Base-by-base conservation (phyloP, 768 basidiomycete species). In the Auriculariales sp. region DNA sequence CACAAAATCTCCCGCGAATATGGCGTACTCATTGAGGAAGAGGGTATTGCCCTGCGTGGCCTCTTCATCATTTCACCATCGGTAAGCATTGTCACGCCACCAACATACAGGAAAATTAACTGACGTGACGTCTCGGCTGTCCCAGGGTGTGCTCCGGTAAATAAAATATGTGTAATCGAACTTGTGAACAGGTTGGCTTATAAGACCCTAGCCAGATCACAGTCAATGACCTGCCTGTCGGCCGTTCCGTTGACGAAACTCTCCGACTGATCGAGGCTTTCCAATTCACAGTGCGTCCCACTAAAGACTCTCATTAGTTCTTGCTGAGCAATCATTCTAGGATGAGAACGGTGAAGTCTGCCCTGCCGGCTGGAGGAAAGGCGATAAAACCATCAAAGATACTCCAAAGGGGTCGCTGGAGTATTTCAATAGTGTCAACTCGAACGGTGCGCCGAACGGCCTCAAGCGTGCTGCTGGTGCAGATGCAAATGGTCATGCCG, bases 171-270 rank as follows among this genome's bases (percentile, higher is more conserved):
- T 32, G 7, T 33, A 24, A 19, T n/a, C 22, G 7, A 10, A 35
- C n/a, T 2, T 14, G 35, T n/a, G 22, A 17, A 17, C 28, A 28
- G 15, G 36, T 27, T 35, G 24, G 9, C 15, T 45, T 45, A 12
- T 45, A 14, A 10, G 3, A 9, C 22, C n/a, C 25, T 35, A 84
- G 83, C 53, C 83, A 88, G 71, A 82, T 86, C 56, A 89, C 87
- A 49, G 71, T 94, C 53, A 94, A 94, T 61, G 92, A 95, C 64
- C 75, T 93, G 33, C 88, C 91, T 12, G 90, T 94, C 46, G 92
- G 92, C n/a, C 85, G 92, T 48, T 91, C 88, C 2, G 91, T 94
- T 49, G 90, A 91, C 31, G 92, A 95, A 70, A 92, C 91, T 1
- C 57, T 92, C 48, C 83, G 92, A 52, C 78, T 95, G 46, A 70